Base-by-base conservation (phyloP, 768 basidiomycete genomes). In the Fomitopsis serialis region DNA sequence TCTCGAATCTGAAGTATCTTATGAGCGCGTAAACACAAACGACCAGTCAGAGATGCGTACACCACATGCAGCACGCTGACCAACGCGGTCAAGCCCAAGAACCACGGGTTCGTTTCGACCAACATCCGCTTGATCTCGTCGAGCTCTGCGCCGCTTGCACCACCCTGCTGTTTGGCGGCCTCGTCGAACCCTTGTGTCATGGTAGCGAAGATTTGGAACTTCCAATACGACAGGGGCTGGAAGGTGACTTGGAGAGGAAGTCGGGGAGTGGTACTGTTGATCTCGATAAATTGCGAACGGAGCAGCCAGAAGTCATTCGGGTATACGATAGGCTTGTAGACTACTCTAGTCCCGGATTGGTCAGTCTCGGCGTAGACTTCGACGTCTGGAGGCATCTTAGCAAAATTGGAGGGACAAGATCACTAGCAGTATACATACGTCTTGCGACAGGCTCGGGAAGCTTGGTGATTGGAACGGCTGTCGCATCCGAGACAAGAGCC, bases 61-160 rank as follows among this genome's bases (percentile, higher is more conserved):
- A 97, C 72, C 60, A 84, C 80, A 70, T 99, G 97, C 56, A 99
- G 70, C 22, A 97, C 58, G 65, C 89, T 89, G 63, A 98, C 96
- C 47, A 89, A 51, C 17, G 76, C 91, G 1, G 96, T 97, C 44
- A 95, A 70, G 22, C 74, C 87, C 52, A 98, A 77, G 73, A 97
- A 85, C 78, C 85, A 92, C 15, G 93, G 89, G 66, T 89, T 89
- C 2, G 89, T 92, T 70, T 92, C 89, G 13, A 87, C 75, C 45
- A 99, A 72, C 88, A 96, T 96, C 53, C 93, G 78, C 73, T 99
- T 99, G 61, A 99, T 71, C 73, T 98, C 96, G 67, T 99, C 96
- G 42, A 98, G 68, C 66, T 98, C 96, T 25, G 82, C 79, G 11
- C 73, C 73, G 25, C 76, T 75, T 1, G 73, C 72, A 13, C 76